These are phyloP conservation scores for Holtermannia corniformis DNA, from an alignment of 768 basidiomycete species.

Conservation along the genomic window DNA sequence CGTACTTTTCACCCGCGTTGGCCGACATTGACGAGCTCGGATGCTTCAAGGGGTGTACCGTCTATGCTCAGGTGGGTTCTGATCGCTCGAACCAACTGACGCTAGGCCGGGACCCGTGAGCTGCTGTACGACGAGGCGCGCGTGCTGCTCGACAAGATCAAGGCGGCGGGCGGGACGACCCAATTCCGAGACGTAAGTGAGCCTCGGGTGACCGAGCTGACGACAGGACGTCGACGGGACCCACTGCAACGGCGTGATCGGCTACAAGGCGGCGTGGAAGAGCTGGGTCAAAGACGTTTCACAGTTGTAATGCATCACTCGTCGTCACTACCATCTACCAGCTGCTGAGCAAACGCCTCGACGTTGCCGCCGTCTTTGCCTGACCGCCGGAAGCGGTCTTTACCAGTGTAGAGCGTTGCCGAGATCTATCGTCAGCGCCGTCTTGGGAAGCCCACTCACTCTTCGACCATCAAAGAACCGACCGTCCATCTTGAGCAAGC, in stretches of 20 bases:
- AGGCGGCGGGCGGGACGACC: neutral
- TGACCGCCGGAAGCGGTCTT: conserved; percentile 68
- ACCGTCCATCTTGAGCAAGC: conserved; percentile 90
- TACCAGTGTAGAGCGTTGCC: conserved; percentile 71
- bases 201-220: neutral
- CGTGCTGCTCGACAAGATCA: neutral
- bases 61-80: neutral
- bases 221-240: neutral
- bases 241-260: neutral
- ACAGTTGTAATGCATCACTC: conserved; percentile 5
- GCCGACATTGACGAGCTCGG: neutral
- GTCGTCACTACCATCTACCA: conserved; percentile 48
- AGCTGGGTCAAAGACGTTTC: neutral
- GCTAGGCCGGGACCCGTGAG: neutral
- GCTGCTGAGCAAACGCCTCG: conserved; percentile 80
- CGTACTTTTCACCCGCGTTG: neutral
- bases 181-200: neutral
- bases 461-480: conserved; percentile 78
- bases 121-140: neutral
- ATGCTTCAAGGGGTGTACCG: neutral
- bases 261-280: neutral
- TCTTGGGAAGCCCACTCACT: conserved; percentile 14
- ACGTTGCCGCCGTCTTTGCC: conserved; percentile 65
- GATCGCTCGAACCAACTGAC: neutral
- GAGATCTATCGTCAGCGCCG: conserved; percentile 46